Conservation (phyloP, 768 basidiomycete genomes). For the Rhizopogon rudus region DNA sequence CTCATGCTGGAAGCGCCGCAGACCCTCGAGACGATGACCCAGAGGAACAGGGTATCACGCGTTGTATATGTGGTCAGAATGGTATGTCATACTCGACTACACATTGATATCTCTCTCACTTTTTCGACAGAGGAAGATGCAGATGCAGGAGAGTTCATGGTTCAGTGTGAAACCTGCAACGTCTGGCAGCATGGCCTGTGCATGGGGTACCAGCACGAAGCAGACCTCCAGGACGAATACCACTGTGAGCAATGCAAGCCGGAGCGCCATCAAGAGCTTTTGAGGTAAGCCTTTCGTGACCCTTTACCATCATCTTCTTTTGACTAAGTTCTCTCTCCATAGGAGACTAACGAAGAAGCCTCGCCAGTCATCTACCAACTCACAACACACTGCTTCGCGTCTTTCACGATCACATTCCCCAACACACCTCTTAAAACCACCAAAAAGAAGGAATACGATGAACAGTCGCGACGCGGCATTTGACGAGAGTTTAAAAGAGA, state of each 20-base stretch:
- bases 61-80: slow-evolving; percentile 81
- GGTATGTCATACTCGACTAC: slow-evolving; percentile 41
- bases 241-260: slow-evolving; percentile 93
- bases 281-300: slow-evolving; percentile 54
- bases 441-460: slow-evolving; percentile 94
- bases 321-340: slow-evolving; percentile 11
- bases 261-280: slow-evolving; percentile 74
- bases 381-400: slow-evolving; percentile 56
- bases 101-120: slow-evolving; percentile 17
- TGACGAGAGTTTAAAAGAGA: slow-evolving; percentile 79
- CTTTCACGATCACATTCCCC: slow-evolving; percentile 77
- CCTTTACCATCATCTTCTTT: slow-evolving; percentile 11
- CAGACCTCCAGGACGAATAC: slow-evolving; percentile 75
- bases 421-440: slow-evolving; percentile 51
- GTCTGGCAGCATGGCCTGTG: slow-evolving; percentile 98
- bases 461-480: slow-evolving; percentile 94
- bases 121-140: slow-evolving; percentile 59
- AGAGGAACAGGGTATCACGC: slow-evolving; percentile 58
- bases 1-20: slow-evolving; percentile 28
- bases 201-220: slow-evolving; percentile 85
- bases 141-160: slow-evolving; percentile 93
- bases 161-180: slow-evolving; percentile 94
- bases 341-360: slow-evolving; percentile 62
- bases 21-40: slow-evolving; percentile 39
- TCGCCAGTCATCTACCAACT: slow-evolving; percentile 60